These are phyloP conservation scores for Panus rudis DNA, from an alignment of 768 basidiomycete genomes.

Conservation along the genomic window DNA sequence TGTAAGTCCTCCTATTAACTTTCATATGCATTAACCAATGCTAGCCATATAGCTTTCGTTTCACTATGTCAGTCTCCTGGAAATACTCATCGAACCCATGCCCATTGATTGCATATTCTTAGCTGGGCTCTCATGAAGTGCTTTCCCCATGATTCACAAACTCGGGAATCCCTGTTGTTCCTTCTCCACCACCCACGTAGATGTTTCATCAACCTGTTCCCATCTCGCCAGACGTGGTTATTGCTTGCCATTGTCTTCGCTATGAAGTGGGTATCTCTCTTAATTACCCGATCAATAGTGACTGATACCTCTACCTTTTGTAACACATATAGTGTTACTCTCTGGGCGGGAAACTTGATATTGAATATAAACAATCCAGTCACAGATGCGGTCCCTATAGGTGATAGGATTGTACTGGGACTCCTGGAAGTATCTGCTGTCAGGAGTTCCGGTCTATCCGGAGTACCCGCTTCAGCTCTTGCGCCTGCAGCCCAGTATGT, in stretches of 20 bases:
- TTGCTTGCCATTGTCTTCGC: slow-evolving; percentile 58
- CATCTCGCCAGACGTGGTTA: slow-evolving; percentile 90
- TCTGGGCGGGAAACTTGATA: slow-evolving; percentile 49
- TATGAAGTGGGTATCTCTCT: slow-evolving; percentile 50
- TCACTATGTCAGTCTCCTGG: slow-evolving; percentile 62
- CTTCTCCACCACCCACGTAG: slow-evolving; percentile 90
- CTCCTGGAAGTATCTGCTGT: slow-evolving; percentile 74
- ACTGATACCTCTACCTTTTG: not conserved
- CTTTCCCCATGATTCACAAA: slow-evolving; percentile 47
- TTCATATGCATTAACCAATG: slow-evolving; percentile 1
- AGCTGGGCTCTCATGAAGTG: slow-evolving; percentile 73
- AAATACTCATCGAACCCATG: slow-evolving; percentile 4
- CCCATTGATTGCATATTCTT: not conserved
- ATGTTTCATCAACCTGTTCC: slow-evolving; percentile 87
- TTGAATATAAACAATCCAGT: slow-evolving; percentile 75
- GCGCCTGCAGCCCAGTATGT: slow-evolving; percentile 83
- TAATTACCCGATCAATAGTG: not conserved
- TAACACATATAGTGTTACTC: not conserved
- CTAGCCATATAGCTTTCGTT: slow-evolving; percentile 52
- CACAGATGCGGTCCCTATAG: slow-evolving; percentile 62
- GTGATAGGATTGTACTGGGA: slow-evolving; percentile 62
- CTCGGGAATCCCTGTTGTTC: slow-evolving; percentile 77
- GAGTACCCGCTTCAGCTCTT: slow-evolving; percentile 57
- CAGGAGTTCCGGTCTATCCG: slow-evolving; percentile 79
- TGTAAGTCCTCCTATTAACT: slow-evolving; percentile 46